Evolutionary conservation across 768 basidiomycete genomes (phyloP), one percentile per base, ranked within the genome.

Genomic region (Auricularia heimuer): DNA sequence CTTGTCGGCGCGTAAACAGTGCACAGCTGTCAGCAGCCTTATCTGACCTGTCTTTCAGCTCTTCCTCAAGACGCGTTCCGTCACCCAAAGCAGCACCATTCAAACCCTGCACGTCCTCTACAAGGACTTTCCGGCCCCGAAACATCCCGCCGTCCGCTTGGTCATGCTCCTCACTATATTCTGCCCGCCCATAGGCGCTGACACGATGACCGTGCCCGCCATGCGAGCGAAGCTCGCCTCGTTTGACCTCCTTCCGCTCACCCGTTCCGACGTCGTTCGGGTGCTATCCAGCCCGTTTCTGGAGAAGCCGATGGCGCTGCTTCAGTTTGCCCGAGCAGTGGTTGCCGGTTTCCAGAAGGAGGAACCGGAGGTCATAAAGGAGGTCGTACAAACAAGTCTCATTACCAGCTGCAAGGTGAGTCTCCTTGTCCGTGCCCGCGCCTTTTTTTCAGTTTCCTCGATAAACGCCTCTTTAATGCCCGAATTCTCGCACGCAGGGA

Each of bases 81-180:
- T 91, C 65, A 83, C 82, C 29, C 78, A 75, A 34, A 61, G 73
- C 24, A 72, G 76, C 63, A 83, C 81, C 21, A 79, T 78, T 63
- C 79, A 80, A 69, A 81, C 80, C 39, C 78, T 92, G 45, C 81
- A 84, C 33, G 81, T 83, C 63, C 79, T 92, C 54, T 86, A 82
- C 72, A 73, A 76, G 58, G 89, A 91, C 70, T 90, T 88, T 71
- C 85, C 87, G 24, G 84, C 82, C 54, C 69, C 77, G 6, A 82
- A 89, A 70, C 34, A 37, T 33, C 79, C 80, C 24, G 77, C 77
- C 60, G 86, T 85, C 67, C 86, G 89, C 51, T 79, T 86, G 24
- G 88, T 88, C 63, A 84, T 94, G 75, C 79, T 92, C n/a, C 78
- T 90, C 64, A 82, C 84, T 16, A 77, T 87, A 21, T 89, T 87